Evolutionary conservation across 306 rosid species (phyloP).

Genomic region (Dalbergia cultrata): DNA sequence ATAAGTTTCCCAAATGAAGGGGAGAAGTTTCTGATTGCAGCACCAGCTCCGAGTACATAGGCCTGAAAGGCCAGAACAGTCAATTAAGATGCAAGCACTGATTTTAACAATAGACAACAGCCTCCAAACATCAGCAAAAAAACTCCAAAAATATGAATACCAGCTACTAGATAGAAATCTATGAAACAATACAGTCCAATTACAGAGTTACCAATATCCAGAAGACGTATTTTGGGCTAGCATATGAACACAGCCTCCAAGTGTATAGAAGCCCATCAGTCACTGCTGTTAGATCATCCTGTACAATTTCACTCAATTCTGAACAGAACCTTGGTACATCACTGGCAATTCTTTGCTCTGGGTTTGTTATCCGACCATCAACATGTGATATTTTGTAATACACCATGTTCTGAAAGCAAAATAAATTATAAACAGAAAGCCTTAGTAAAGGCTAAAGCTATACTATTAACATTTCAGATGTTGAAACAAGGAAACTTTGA

Average conservation of each 20-base stretch:
- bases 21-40: conserved; percentile 82
- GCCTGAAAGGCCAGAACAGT: conserved; percentile 67
- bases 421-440: conserved; percentile 42
- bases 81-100: conserved; percentile 45
- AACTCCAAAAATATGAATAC: conserved; percentile 17
- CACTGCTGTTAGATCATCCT: conserved; percentile 94
- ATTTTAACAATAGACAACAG: conserved; percentile 40
- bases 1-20: conserved; percentile 96
- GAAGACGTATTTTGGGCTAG: conserved; percentile 97
- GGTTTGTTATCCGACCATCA: conserved; percentile 94
- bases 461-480: too few relatives aligned
- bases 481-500: too few relatives aligned
- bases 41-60: conserved; percentile 90
- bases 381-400: conserved; percentile 98
- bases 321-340: conserved; percentile 97
- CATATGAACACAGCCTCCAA: conserved; percentile 96
- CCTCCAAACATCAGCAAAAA: conserved; percentile 41
- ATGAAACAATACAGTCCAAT: conserved; percentile 37
- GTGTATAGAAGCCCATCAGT: conserved; percentile 93
- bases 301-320: conserved; percentile 96
- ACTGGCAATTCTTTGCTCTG: conserved; percentile 97
- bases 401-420: conserved; percentile 86
- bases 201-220: conserved; percentile 86
- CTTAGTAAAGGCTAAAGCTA: not conserved
- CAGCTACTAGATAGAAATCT: conserved; percentile 38